These are phyloP conservation scores for Melocanna baccifera DNA, from an alignment of 176 grass and related monocot genomes.

Conservation along the genomic window DNA sequence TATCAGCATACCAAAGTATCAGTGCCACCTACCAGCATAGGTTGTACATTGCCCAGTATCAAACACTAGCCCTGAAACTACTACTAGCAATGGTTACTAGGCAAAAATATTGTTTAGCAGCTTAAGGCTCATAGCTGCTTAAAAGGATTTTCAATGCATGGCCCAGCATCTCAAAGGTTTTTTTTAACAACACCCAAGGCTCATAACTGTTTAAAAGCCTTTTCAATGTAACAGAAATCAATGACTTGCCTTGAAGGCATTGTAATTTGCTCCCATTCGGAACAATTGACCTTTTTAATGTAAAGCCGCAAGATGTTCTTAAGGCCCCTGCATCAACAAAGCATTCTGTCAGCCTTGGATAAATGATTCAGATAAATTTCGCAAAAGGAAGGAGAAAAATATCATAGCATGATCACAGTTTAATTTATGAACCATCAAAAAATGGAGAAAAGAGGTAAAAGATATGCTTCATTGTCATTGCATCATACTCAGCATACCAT, in stretches of 20 bases:
- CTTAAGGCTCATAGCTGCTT: too few relatives aligned
- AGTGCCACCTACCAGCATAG: not conserved
- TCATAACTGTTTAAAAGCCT: slow-evolving; percentile 14
- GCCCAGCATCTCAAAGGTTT: not conserved
- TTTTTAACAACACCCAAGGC: not conserved
- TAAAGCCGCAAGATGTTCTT: slow-evolving; percentile 77
- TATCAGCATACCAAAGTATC: not conserved
- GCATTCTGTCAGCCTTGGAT: slow-evolving; percentile 12
- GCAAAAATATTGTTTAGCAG: not conserved
- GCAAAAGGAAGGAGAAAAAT: not conserved
- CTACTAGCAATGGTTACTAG: not conserved
- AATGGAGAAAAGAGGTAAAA: not conserved
- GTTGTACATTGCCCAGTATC: not conserved
- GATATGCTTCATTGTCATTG: not conserved
- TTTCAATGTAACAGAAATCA: slow-evolving; percentile 16
- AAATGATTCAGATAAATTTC: not conserved
- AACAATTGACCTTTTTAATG: slow-evolving; percentile 79
- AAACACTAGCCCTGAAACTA: not conserved
- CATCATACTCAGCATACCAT: not conserved
- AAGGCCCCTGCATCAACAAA: slow-evolving; percentile 73
- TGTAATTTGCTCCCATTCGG: slow-evolving; percentile 81
- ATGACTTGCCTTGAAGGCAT: slow-evolving; percentile 77
- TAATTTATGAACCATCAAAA: not conserved
- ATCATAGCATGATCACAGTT: not conserved
- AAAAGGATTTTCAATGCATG: too few relatives aligned